Conservation (phyloP, 306 rosid species). For the Acacia melanoxylon region DNA sequence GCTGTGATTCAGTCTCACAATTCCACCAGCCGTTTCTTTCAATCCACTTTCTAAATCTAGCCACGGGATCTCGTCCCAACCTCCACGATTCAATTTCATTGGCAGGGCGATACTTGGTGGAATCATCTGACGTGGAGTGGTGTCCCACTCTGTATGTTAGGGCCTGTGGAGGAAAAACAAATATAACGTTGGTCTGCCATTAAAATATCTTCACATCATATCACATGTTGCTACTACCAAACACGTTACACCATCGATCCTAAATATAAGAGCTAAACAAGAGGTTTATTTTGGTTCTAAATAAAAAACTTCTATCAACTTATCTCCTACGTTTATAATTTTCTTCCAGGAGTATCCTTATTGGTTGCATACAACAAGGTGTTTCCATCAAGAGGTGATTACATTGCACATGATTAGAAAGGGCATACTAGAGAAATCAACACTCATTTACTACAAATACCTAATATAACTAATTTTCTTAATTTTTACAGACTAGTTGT, state of each 20-base stretch:
- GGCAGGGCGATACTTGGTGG: constrained; percentile 81
- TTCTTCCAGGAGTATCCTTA: too few relatives aligned
- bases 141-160: constrained; percentile 94
- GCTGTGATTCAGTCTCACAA: constrained; percentile 59
- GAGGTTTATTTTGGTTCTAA: too few relatives aligned
- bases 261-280: too few relatives aligned
- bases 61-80: constrained; percentile 66
- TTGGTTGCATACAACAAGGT: too few relatives aligned
- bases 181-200: constrained; percentile 18
- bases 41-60: constrained; percentile 88
- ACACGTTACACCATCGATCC: background rate
- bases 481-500: too few relatives aligned
- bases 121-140: constrained; percentile 96
- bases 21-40: constrained; percentile 90
- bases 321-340: too few relatives aligned
- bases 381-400: too few relatives aligned
- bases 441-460: too few relatives aligned
- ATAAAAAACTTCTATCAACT: too few relatives aligned
- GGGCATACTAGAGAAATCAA: too few relatives aligned
- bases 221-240: background rate
- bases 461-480: too few relatives aligned
- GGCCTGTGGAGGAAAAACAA: constrained; percentile 50
- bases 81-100: constrained; percentile 89
- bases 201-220: constrained; percentile 20
- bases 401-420: too few relatives aligned